Evolutionary conservation across 2,329 filamentous ascomycete species (phyloP), one percentile per base, ranked within the genome.

Genomic region (Fusarium drepaniforme): DNA sequence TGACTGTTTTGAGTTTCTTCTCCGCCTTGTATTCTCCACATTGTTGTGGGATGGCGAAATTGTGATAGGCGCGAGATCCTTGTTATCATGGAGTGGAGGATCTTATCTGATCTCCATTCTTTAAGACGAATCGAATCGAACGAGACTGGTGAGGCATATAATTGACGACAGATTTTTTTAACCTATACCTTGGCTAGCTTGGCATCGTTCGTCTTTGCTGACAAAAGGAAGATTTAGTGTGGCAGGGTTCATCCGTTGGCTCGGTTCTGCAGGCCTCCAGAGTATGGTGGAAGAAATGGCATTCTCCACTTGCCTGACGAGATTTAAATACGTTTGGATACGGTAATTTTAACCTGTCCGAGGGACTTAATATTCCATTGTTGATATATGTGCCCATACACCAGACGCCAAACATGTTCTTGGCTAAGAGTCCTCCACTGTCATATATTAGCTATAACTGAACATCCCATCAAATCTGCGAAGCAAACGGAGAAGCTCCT

Each of bases 91-190:
- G n/a, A 5, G 21, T 64, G 58, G 16, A 44, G 49, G 30, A 73
- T 73, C 70, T 73, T 73, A 73, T 73, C 71, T 67, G 62, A 73
- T 73, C 53, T 62, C 59, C 40, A 16, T 13, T 21, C 40, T 35
- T 49, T 44, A 25, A 49, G 15, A n/a, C 21, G 28, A 23, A 49
- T 49, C 59, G 33, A 35, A 35, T 13, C 30, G 40, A 35, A 62
- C 28, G 40, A 62, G 30, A 46, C 21, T n/a, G 16, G 46, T 62
- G 59, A 49, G 59, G 59, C 59, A 62, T 62, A 60, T 42, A 60
- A 28, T 60, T 28, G 15, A 59, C 35, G 35, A 38, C 11, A n/a
- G 16, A 40, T 42, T 28, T 28, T 23, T 49, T 33, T 33, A 33
- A 49, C 23, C 8, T 49, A 49, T 49, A 49, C 44, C 44, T 49